Evolutionary conservation across 2,329 filamentous ascomycete species (phyloP), one percentile per base, ranked within the genome.

Genomic region (Hypomyces rosellus): DNA sequence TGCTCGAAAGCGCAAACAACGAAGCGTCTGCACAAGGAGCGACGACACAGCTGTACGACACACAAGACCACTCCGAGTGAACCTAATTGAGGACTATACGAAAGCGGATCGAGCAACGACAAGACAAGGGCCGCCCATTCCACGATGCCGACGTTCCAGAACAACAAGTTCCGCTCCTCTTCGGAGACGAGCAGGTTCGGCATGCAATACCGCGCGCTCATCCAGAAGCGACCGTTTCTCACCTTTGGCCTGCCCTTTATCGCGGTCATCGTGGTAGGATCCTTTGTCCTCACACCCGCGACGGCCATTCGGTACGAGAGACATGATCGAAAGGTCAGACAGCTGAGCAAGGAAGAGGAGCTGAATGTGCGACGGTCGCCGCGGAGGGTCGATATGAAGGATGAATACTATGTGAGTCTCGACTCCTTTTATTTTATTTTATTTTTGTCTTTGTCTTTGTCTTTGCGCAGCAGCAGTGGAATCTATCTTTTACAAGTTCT

Each of bases 201-300:
- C 46, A 80, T 85, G 51, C 76, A 76, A 55, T 99, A 99, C 74
- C 88, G 93, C 51, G 74, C 79, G 33, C 69, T 81, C 53, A 81
- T 99, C 59, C 76, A 81, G 52, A 85, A 79, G 63, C 89, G 88
- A 61, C 95, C 93, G 1, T 99, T 99, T 68, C 74, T 90, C 25
- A 81, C 96, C 55, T 99, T 99, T 66, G 95, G 95, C 2, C 77
- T 99, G 4, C 95, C 93, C 1, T 99, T 99, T 69, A 80, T 99
- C 58, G 74, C 81, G 50, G 85, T 95, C 52, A 96, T 99, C 64
- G 82, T 99, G 22, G 89, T 86, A 2, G 92, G 90, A 1, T 95
- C 89, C 3, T 99, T 99, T 69, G 87, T 95, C 61, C 79, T 99
- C 45, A 97, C 93, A 0, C 93, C 92, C 1, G 93, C 92, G 5